Percentiles rank a stretch among this genome's conserved stretches.
phyloP scores from a whole-genome alignment of 345 rosid genomes.

The Lumnitzera littorea region DNA sequence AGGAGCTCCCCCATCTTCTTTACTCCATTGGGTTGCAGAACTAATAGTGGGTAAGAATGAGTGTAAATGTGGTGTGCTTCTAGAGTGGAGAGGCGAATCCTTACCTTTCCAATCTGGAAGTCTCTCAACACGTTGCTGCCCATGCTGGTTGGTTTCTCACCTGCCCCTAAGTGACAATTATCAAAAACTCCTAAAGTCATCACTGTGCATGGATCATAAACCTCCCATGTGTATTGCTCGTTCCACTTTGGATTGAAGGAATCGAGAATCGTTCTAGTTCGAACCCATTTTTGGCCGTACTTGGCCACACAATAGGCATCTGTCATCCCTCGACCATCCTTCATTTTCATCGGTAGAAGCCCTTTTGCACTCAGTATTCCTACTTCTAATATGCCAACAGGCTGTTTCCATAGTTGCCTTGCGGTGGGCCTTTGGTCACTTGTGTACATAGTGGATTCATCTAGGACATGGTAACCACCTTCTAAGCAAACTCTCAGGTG shows the following conservation, averaged over 20 bases:
- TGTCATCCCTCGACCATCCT: conserved; percentile 56
- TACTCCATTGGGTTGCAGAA: conserved; percentile 57
- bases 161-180: conserved; percentile 53
- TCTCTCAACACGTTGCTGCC: conserved; percentile 34
- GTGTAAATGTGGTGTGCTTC: conserved; percentile 71
- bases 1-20: conserved; percentile 81
- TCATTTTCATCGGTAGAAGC: conserved; percentile 77
- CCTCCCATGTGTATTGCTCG: conserved; percentile 92
- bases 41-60: conserved; percentile 70
- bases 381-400: conserved; percentile 65
- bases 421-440: conserved; percentile 86
- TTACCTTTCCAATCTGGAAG: conserved; percentile 68
- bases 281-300: conserved; percentile 86
- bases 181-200: conserved; percentile 73
- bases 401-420: conserved; percentile 83
- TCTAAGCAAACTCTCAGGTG: conserved; percentile 78
- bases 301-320: conserved; percentile 78
- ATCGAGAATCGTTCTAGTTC: conserved; percentile 62
- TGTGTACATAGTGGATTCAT: conserved; percentile 78
- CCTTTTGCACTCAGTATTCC: conserved; percentile 67
- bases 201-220: conserved; percentile 82
- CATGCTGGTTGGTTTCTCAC: conserved; percentile 15
- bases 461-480: conserved; percentile 93
- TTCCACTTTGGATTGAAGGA: conserved; percentile 59
- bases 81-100: conserved; percentile 65